Evolutionary conservation across 768 basidiomycete genomes (phyloP), one percentile per base, ranked within the genome.

Genomic region (Sporobolomyces phaffii): DNA sequence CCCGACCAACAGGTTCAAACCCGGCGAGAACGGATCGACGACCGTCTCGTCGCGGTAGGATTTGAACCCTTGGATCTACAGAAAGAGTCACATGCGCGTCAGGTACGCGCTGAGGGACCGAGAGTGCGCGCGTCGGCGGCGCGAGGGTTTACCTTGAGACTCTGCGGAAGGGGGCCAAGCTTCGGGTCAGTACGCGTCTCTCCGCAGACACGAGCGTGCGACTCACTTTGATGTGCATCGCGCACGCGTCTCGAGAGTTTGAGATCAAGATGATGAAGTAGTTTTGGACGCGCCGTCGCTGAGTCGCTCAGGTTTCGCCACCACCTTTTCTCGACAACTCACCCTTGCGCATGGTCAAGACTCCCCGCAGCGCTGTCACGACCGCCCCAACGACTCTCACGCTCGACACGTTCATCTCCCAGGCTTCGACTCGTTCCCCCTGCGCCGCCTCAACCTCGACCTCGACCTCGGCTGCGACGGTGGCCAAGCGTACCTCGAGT

Each of bases 1-100:
- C 18, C 96, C 94, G 11, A 98, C 93, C 13, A 98, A 91, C 15
- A 98, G 92, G 79, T 98, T 98, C 76, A 96, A 91, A 53, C 82
- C 86, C 1, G 92, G 85, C 76, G 76, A 90, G 79, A 99, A 99
- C 0, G 93, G 93, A 73, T 97, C 93, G 64, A 96, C 90, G 73
- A 79, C 72, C 4, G 78, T 77, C 67, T 79, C 77, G 70, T 81
- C 80, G 52, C 80, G 72, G 70, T 82, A 99, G n/a, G 92, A 96
- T 79, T 99, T 99, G 84, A 99, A 98, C 65, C 93, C 93, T 78
- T 91, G 87, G 64, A 92, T 88, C 1, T 90, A 66, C 9, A 7
- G 28, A 1, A 15, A 22, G 6, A 26, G 28, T 1, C 1, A 11
- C 20, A 5, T 24, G 22, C 15, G 17, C 17, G 29, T 31, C 6